Base-by-base conservation (phyloP, 768 basidiomycete species). In the Suillus subalutaceus region DNA sequence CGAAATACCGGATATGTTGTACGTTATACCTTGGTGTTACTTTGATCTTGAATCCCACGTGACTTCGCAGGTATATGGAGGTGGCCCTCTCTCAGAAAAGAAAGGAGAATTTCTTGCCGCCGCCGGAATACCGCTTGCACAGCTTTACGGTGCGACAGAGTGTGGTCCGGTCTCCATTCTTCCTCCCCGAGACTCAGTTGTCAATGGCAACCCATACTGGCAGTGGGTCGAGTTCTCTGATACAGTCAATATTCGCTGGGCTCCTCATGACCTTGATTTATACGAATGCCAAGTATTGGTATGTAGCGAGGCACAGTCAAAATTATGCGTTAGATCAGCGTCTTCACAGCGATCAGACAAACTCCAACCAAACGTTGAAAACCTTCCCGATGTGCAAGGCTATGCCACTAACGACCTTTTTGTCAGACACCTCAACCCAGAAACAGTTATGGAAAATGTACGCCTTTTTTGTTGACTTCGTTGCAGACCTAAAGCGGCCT, bases 351-450 rank as follows among this genome's bases (percentile, higher is more conserved):
- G 50, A 38, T 53, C 63, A 13, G 32, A 40, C 13, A 63, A 23
- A 53, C 32, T 53, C 13, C 63, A 56, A 6, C 48, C 53, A 12
- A 38, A 55, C 70, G 10, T 63, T 76, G 71, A 75, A 23, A 80
- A 80, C 63, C 30, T 79, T 9, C 62, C 66, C 2, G 77, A 83
- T 53, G 72, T 71, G 0, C 68, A 65, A 50, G 82, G 82, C 15
- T 83, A 82, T 64, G 80, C 79, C 2, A 82, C 79, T 2, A 77
- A 77, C 2, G 83, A 83, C 72, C 67, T 85, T 6, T 81, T 79
- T 66, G 65, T 77, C 23, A 74, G 69, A 30, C 84, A 85, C 68
- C 83, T n/a, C 84, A 1, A 79, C 79, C 2, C 78, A 77, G 32
- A 46, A 68, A 73, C 1, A 68, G 71, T 30, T 80, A 37, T 85